Evolutionary conservation across 306 rosid species (phyloP), one percentile per base, ranked within the genome.

Genomic region (Betula pendula): DNA sequence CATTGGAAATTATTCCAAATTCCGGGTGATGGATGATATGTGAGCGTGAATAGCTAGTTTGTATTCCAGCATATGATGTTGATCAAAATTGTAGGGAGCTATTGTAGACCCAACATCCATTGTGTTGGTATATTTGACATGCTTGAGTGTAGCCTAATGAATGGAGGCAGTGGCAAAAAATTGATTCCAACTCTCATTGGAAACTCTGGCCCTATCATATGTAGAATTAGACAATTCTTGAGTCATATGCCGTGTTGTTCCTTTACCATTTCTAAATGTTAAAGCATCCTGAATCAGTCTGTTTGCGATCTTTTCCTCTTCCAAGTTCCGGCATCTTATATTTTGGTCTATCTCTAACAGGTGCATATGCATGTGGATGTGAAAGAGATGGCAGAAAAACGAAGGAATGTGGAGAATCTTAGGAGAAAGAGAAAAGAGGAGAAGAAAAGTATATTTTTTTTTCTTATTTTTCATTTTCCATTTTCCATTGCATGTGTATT

Each of bases 341-440:
- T 12, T 59, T 65, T 27, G 76, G 8, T 42, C 19, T 24, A 15
- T 33, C 48, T 66, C 51, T 78, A 71, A 25, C 83, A 90, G 98
- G 97, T 92, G 73, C 92, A 82, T 77, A 84, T 87, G 72, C 91
- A 81, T 77, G 80, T 86, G 96, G 86, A 89, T 81, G 72, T 40
- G 65, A 90, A 90, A 77, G 90, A 73, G 65, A 75, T 58, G 67
- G 71, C 82, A 9, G 83, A 88, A 53, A 90, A 84, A 82, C 87
- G 87, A n/a, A 83, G 82, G 76, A 88, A 82, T 68, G 19, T 75
- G 70, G 87, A 81, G 63, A 84, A 80, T 76, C 42, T 79, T 48
- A 87, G 84, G 84, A 87, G 90, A 73, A 92, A 89, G 85, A 87
- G 92, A 80, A 95, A 90, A 83, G 88, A 85, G 25, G 97, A 95